Evolutionary conservation across 176 grass and related monocot species (phyloP).

Genomic region (Oryza punctata): DNA sequence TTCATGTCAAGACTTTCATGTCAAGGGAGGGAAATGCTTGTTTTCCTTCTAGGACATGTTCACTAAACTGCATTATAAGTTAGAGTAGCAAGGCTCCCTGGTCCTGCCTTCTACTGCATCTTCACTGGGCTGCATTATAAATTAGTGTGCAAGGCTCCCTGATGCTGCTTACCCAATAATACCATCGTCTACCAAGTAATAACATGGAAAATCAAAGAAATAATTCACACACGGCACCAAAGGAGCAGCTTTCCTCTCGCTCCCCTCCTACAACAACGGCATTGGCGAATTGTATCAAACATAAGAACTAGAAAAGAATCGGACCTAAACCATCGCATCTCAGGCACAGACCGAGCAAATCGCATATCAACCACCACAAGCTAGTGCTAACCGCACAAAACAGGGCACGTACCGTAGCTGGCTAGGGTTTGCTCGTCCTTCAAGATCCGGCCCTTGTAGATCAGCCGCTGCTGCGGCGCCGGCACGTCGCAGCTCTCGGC

Average conservation of each 20-base stretch:
- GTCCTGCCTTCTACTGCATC: neutral
- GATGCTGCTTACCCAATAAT: neutral
- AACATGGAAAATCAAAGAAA: neutral
- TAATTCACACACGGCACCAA: neutral
- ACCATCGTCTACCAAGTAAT: neutral
- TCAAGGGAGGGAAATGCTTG: neutral
- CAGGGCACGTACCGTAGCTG: conserved; percentile 50
- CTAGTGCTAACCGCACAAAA: neutral
- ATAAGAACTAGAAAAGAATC: neutral
- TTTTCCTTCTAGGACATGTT: conserved; percentile 10
- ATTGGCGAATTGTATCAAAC: conserved; percentile 32
- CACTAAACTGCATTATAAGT: neutral
- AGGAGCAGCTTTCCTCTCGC: neutral
- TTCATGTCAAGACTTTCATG: neutral
- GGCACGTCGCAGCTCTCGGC: conserved; percentile 64
- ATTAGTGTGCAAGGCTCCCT: neutral
- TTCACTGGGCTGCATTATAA: neutral
- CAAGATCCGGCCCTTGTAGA: conserved; percentile 77
- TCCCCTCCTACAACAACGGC: neutral
- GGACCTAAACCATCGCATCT: neutral
- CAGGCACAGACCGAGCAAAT: neutral
- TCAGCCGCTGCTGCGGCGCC: conserved; percentile 68
- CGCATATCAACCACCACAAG: neutral
- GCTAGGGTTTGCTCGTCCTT: conserved; percentile 73
- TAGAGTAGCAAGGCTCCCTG: neutral